Percentiles rank a stretch among this genome's conserved stretches.
Conservation (phyloP, 768 basidiomycete species). For the Pulveroboletus sp. region DNA sequence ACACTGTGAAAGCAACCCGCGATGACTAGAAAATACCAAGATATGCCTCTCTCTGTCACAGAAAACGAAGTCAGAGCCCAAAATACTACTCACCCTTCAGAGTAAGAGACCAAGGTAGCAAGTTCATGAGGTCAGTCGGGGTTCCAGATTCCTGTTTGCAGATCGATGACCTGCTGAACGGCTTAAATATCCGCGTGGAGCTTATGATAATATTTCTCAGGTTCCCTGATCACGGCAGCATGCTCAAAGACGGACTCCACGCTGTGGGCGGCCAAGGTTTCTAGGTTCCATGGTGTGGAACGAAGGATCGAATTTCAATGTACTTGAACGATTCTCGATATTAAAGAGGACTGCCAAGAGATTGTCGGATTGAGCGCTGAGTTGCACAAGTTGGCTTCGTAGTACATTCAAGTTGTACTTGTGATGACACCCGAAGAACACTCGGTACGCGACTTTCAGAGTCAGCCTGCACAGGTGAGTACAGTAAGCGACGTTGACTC, state of each 20-base stretch:
- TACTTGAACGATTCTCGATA: too few species aligned
- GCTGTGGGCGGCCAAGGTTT: too few species aligned
- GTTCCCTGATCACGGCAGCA: constrained; percentile 8
- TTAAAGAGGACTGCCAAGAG: too few species aligned
- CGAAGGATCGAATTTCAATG: too few species aligned
- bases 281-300: not conserved
- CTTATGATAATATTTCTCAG: not conserved
- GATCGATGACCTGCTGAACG: not conserved
- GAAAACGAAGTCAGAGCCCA: not conserved
- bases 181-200: not conserved
- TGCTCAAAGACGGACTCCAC: too few species aligned
- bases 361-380: too few species aligned
- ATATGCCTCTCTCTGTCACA: not conserved
- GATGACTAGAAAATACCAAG: constrained; percentile 12
- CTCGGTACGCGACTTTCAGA: too few species aligned
- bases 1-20: constrained; percentile 13
- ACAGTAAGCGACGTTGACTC: too few species aligned
- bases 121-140: not conserved
- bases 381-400: too few species aligned
- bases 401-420: too few species aligned
- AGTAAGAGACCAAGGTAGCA: constrained; percentile 9
- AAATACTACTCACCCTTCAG: constrained; percentile 17
- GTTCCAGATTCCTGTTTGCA: not conserved
- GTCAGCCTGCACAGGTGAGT: too few species aligned
- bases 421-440: too few species aligned